Evolutionary conservation across 1,284 basidiomycete species (phyloP).

Genomic region (Sporisorium iseilematis-ciliati): DNA sequence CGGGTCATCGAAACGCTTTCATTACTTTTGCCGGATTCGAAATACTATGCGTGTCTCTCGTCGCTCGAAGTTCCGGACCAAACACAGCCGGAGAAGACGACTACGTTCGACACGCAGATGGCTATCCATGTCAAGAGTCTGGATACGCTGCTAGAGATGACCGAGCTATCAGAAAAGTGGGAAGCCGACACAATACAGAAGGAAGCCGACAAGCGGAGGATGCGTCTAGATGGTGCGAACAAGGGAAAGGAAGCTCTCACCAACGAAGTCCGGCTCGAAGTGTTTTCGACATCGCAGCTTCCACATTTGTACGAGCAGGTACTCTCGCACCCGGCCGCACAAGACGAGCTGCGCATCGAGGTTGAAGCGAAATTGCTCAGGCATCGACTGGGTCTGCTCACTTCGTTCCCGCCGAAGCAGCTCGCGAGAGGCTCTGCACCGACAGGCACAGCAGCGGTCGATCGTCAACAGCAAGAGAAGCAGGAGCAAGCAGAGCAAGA

Average conservation of each 20-base stretch:
- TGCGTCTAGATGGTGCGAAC: conserved; percentile 59
- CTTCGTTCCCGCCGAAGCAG: conserved; percentile 46
- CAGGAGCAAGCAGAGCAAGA: conserved; percentile 28
- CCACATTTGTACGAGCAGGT: conserved; percentile 63
- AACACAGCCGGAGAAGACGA: conserved; percentile 75
- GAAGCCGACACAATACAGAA: conserved; percentile 57
- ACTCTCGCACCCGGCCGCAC: conserved; percentile 54
- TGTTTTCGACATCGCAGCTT: conserved; percentile 46
- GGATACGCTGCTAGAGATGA: conserved; percentile 57
- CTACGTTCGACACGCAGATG: conserved; percentile 73
- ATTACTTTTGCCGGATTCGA: conserved; percentile 81
- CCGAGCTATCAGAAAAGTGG: conserved; percentile 50
- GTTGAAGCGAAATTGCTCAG: conserved; percentile 60
- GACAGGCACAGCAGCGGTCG: conserved; percentile 43
- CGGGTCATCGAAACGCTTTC: conserved; percentile 73
- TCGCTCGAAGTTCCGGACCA: conserved; percentile 80
- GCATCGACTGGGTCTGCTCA: conserved; percentile 48
- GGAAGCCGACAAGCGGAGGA: conserved; percentile 58
- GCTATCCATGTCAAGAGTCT: conserved; percentile 76
- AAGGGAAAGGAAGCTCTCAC: conserved; percentile 53
- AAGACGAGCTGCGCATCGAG: conserved; percentile 58
- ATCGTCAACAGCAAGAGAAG: conserved; percentile 28
- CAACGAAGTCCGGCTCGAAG: conserved; percentile 52
- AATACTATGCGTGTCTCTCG: conserved; percentile 77
- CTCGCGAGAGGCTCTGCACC: conserved; percentile 20